Conservation (phyloP, 805 yeast genomes). For the Saccharomyces kudriavzevii region DNA sequence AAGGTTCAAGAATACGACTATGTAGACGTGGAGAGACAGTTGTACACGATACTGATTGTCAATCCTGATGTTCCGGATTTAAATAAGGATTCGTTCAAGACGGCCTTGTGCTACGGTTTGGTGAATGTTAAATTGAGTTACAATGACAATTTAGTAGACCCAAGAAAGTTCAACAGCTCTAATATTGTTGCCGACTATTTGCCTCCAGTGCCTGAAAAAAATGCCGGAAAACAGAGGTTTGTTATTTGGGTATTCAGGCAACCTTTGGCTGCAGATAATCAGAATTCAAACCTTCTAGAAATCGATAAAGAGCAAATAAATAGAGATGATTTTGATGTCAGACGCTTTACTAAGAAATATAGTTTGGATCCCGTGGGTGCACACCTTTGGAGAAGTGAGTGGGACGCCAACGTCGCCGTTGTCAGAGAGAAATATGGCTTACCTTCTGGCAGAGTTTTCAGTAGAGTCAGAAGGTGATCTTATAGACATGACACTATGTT, state of each 20-base stretch:
- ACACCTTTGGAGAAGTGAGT: conserved; percentile 79
- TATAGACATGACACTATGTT: background rate
- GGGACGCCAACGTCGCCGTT: conserved; percentile 63
- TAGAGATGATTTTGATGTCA: conserved; percentile 58
- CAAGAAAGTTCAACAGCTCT: conserved; percentile 31
- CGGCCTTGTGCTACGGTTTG: conserved; percentile 72
- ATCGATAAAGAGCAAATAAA: conserved; percentile 8
- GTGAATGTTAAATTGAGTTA: conserved; percentile 53
- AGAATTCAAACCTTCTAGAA: background rate
- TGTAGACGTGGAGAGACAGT: conserved; percentile 34
- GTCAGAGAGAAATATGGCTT: conserved; percentile 71
- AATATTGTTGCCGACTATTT: conserved; percentile 48
- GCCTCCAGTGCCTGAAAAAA: conserved; percentile 88
- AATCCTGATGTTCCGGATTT: conserved; percentile 90
- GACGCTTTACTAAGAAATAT: conserved; percentile 52
- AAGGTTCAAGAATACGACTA: conserved; percentile 64
- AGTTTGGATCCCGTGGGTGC: conserved; percentile 78
- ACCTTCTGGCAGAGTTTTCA: conserved; percentile 67
- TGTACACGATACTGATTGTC: conserved; percentile 72
- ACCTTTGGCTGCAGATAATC: conserved; percentile 6
- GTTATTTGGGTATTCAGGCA: conserved; percentile 90
- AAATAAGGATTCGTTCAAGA: conserved; percentile 54
- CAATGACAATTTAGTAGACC: conserved; percentile 45
- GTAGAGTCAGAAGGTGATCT: conserved; percentile 39
- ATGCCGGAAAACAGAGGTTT: conserved; percentile 73